Conservation (phyloP, 257 asterid species). For the Anisodus acutangulus region DNA sequence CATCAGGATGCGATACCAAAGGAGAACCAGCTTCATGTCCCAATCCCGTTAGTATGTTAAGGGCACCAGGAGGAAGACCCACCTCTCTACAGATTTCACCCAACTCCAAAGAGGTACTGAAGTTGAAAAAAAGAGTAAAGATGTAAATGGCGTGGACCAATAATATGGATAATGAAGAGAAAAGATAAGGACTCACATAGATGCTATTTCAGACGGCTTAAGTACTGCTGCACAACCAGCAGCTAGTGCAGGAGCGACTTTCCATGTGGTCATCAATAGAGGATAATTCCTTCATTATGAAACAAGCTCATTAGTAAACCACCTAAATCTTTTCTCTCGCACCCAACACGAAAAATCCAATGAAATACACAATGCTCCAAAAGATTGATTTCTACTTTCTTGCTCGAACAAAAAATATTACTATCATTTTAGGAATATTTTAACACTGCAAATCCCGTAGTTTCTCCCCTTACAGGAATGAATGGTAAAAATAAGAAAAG, state of each 20-base stretch:
- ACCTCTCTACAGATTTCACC: constrained; percentile 90
- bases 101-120: constrained; percentile 95
- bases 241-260: constrained; percentile 98
- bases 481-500: not conserved
- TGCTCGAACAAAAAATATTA: not conserved
- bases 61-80: constrained; percentile 92
- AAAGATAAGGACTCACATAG: constrained; percentile 55
- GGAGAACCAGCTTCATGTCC: constrained; percentile 99
- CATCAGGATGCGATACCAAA: constrained; percentile 93
- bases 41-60: constrained; percentile 82
- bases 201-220: constrained; percentile 92
- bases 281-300: constrained; percentile 81
- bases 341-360: not conserved
- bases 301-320: constrained; percentile 18
- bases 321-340: not conserved
- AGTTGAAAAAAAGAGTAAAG: constrained; percentile 25
- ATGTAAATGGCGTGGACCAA: not conserved
- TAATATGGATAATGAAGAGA: constrained; percentile 8
- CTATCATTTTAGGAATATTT: not conserved
- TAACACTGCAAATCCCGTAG: not conserved
- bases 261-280: constrained; percentile 95
- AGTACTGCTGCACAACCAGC: constrained; percentile 97
- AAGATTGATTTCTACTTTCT: not conserved
- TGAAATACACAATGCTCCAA: constrained; percentile 2
- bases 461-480: not conserved